These are phyloP conservation scores for Pezicula neosporulosa DNA, from an alignment of 2,329 filamentous ascomycete genomes.

Conservation along the genomic window DNA sequence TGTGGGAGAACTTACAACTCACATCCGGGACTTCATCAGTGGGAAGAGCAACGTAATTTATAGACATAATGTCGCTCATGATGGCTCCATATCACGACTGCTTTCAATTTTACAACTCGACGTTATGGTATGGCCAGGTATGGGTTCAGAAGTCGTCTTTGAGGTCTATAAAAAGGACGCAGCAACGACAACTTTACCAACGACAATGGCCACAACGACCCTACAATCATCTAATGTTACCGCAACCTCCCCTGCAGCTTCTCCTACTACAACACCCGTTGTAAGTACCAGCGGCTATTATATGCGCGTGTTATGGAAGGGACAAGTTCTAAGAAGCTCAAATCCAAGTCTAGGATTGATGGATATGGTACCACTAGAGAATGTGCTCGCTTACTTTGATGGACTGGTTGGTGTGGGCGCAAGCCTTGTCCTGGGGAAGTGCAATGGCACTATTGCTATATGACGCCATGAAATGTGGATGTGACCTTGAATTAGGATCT, in stretches of 20 bases:
- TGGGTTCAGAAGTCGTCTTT: constrained; percentile 77
- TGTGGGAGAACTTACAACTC: constrained; percentile 65
- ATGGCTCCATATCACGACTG: constrained; percentile 66
- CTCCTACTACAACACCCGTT: constrained; percentile 5
- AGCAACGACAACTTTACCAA: not conserved
- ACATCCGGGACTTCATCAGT: constrained; percentile 53
- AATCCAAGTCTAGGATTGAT: constrained; percentile 64
- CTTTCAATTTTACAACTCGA: constrained; percentile 70
- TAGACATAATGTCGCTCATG: constrained; percentile 77
- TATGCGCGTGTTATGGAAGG: constrained; percentile 69
- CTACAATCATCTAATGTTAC: constrained; percentile 7
- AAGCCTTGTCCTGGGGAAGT: constrained; percentile 37
- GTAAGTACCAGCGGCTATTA: constrained; percentile 37
- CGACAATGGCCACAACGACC: constrained; percentile 12
- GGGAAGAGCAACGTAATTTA: constrained; percentile 49
- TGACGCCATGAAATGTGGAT: not conserved
- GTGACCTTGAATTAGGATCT: no score
- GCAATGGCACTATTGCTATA: constrained; percentile 17
- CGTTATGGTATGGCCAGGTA: constrained; percentile 79
- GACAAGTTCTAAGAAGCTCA: constrained; percentile 62
- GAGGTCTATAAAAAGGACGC: constrained; percentile 58
- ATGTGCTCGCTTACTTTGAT: constrained; percentile 67
- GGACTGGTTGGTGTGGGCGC: constrained; percentile 58
- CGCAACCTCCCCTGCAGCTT: constrained; percentile 5
- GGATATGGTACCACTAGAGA: constrained; percentile 67